Base-by-base conservation (phyloP, 2,329 filamentous ascomycete genomes). In the Phyllosticta ampelicida region DNA sequence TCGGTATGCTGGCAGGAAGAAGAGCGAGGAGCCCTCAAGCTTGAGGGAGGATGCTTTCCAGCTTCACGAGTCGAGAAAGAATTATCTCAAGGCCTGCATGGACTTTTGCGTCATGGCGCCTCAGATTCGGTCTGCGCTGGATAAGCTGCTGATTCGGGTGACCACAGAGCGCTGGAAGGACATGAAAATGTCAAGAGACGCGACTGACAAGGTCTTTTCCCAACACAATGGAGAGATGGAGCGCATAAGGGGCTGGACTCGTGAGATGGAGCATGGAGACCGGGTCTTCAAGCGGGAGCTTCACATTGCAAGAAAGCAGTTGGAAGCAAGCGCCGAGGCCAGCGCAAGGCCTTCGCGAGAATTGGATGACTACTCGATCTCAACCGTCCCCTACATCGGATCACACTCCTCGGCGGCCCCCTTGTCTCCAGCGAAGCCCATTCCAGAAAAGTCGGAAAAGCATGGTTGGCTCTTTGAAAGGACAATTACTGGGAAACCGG, bases 31-130 rank as follows among this genome's bases (percentile, higher is more conserved):
- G 72, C 83, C 92, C 0, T 96, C 90, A 0, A 83, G 90, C 1
- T 77, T 99, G 58, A 82, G 94, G 61, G 94, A 99, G 71, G 94
- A 99, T 73, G 94, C 94, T 0, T 99, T 99, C 67, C 86, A 94
- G 69, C 83, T 97, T 44, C 94, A 96, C 69, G 94, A 97, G 76
- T 88, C 89, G 21, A 84, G 92, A 60, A 95, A 94, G 68, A 83
- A 85, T 29, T 99, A 99, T 70, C 78, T 97, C 50, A 92, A 90
- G 69, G 87, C 91, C 1, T 91, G 89, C 13, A 85, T 99, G 82
- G 94, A 99, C 71, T 97, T 91, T 70, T 95, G 89, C 66, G 84
- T 94, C 63, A 81, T 90, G 64, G 89, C 89, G 1, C 91, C 94
- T 0, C 90, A 96, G 71, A 75, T 97, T 51, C 85, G 94, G 53